Evolutionary conservation across 148 eudicot species (phyloP).

Genomic region (Euryodendron excelsum): DNA sequence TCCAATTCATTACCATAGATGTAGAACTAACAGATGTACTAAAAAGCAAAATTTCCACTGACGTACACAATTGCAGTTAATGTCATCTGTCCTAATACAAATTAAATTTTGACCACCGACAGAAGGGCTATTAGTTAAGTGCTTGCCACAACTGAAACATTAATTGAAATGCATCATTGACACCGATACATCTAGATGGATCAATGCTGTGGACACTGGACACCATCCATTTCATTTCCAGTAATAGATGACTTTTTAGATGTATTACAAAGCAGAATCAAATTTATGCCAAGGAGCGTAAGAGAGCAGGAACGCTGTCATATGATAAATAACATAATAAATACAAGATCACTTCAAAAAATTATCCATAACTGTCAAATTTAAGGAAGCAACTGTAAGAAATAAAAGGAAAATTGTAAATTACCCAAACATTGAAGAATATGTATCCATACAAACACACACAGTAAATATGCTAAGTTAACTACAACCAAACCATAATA

Average conservation of each 20-base stretch:
- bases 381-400: background rate
- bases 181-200: background rate
- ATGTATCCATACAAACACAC: background rate
- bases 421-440: no score
- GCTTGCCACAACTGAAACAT: conserved; percentile 9
- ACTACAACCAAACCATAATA: background rate
- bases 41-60: background rate
- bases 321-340: background rate
- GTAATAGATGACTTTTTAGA: background rate
- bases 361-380: background rate
- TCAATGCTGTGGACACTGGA: background rate
- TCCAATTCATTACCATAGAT: background rate
- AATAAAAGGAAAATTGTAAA: no score
- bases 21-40: background rate
- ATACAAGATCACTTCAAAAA: background rate
- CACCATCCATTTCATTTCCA: background rate
- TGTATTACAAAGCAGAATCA: background rate
- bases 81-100: background rate
- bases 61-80: background rate
- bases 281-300: background rate
- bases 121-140: background rate
- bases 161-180: background rate
- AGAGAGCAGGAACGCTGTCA: background rate
- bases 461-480: background rate
- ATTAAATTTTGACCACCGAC: background rate